Conservation (phyloP, 2,329 filamentous ascomycete genomes). For the Trichophyton verrucosum region DNA sequence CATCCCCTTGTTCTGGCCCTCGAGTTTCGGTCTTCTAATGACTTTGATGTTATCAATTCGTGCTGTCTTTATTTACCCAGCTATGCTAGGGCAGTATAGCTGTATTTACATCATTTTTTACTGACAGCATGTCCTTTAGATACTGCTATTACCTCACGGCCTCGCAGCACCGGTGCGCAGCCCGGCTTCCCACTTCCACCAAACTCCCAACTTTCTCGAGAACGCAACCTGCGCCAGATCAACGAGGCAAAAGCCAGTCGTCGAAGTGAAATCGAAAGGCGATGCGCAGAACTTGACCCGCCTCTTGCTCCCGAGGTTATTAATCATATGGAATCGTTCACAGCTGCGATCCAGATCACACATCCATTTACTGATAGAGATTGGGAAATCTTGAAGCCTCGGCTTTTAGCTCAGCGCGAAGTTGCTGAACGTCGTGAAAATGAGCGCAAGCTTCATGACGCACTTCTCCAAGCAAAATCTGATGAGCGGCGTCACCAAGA, state of each 20-base stretch:
- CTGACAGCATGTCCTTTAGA: neutral
- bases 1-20: too few species aligned
- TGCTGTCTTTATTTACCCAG: neutral
- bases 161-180: neutral
- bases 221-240: slow-evolving; percentile 51
- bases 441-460: slow-evolving; percentile 37
- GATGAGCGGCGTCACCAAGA: slow-evolving; percentile 38
- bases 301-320: slow-evolving; percentile 52
- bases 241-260: slow-evolving; percentile 52
- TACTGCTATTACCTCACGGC: neutral
- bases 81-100: neutral
- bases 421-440: slow-evolving; percentile 48
- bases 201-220: slow-evolving; percentile 18
- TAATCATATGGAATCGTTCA: slow-evolving; percentile 59
- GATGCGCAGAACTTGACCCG: slow-evolving; percentile 53
- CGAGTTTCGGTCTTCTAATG: neutral
- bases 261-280: slow-evolving; percentile 57
- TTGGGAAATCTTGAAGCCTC: slow-evolving; percentile 57
- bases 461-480: slow-evolving; percentile 35
- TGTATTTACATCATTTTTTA: neutral
- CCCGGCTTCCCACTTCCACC: neutral
- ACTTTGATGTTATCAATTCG: neutral
- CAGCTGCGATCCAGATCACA: slow-evolving; percentile 58
- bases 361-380: slow-evolving; percentile 54
- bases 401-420: slow-evolving; percentile 52